Evolutionary conservation across 345 rosid species (phyloP).

Genomic region (Camelina laxa): DNA sequence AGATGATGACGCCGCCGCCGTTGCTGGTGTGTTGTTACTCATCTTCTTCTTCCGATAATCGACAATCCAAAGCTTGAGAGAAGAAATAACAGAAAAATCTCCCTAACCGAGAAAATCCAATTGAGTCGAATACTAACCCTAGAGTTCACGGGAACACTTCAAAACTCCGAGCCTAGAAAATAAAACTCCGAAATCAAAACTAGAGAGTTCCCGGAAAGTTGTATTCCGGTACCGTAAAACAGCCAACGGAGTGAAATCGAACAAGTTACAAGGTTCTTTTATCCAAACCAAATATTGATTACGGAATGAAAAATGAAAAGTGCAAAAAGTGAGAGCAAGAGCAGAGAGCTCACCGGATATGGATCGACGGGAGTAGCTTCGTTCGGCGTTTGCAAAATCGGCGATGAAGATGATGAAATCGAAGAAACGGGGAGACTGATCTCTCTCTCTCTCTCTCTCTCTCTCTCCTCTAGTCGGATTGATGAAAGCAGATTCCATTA

Average conservation of each 20-base stretch:
- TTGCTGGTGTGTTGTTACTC: slow-evolving; percentile 49
- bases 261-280: background rate
- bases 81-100: background rate
- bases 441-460: background rate
- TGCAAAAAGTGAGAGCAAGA: background rate
- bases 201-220: background rate
- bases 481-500: background rate
- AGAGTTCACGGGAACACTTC: background rate
- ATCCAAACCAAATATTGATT: background rate
- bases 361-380: background rate
- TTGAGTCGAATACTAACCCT: slow-evolving; percentile 14
- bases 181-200: background rate
- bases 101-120: background rate
- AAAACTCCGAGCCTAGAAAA: background rate
- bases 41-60: background rate
- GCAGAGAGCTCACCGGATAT: slow-evolving; percentile 28
- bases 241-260: slow-evolving; percentile 16
- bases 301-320: background rate
- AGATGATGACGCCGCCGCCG: slow-evolving; percentile 49
- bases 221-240: background rate
- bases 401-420: background rate
- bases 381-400: slow-evolving; percentile 6
- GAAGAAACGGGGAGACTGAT: background rate
- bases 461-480: too few relatives aligned
- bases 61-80: background rate